Base-by-base conservation (phyloP, 164 flowering plant species). In the Macadamia integrifolia region DNA sequence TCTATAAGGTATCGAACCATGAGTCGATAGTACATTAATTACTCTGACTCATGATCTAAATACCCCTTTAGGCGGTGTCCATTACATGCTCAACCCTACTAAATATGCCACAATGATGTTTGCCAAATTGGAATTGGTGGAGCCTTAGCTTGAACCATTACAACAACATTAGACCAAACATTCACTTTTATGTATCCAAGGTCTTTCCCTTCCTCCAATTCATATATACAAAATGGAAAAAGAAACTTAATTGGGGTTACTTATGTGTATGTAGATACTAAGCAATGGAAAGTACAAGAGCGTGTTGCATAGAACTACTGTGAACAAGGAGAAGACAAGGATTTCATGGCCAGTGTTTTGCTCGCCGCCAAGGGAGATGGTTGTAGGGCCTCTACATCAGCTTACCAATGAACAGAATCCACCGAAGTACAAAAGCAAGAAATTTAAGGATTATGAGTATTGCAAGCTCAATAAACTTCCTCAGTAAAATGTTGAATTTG, bases 401-500 rank as follows among this genome's bases (percentile, higher is more conserved):
- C 84, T 89, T 44, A 73, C 84, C 13, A 70, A 59, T 53, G 80
- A 83, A 9, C 70, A 76, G 9, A 84, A 79, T 48, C 88, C 87
- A 11, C 57, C 91, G 17, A 88, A 86, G 59, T 91, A 69, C 62
- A 87, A 87, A 77, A 62, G 88, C 66, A 88, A 81, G 80, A 86
- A 78, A 52, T 91, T 73, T 71, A 76, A 73, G 63, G 93, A 88
- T 46, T 91, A 88, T 64, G 71, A 69, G 23, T 80, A 86, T 57
- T 87, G 97, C 44, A 90, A 90, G 76, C 90, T 90, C 49, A 88
- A 88, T 77, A 88, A 86, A 78, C 72, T 90, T 66, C 92, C 89
- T 1, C 90, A 84, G 77, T 87, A 71, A 42, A 23, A 46, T 35
- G 23, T 23, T 23, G 23, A 23, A 23, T 23, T 23, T 23, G 23